Conservation (phyloP, 305 asterid genomes). For the Euphrasia arctica region DNA sequence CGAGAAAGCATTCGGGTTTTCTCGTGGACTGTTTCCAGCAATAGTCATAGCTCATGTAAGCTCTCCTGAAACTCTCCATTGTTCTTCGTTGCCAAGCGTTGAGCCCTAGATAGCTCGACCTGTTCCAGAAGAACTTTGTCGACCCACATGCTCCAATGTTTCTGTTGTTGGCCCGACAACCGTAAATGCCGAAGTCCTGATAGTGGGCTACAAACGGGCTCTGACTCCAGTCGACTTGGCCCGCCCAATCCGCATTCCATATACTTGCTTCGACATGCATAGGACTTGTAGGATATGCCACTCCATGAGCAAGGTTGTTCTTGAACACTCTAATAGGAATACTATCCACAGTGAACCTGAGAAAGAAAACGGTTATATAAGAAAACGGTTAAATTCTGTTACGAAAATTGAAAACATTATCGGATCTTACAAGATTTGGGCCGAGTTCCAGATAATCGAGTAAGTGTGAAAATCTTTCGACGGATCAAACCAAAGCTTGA, state of each 20-base stretch:
- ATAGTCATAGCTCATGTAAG: conserved; percentile 40
- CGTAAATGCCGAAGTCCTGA: conserved; percentile 31
- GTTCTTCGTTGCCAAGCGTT: conserved; percentile 12
- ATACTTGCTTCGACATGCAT: conserved; percentile 48
- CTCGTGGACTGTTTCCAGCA: conserved; percentile 26
- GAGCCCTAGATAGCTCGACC: conserved; percentile 21
- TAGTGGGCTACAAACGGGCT: conserved; percentile 40
- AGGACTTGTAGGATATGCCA: conserved; percentile 27
- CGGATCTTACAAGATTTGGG: conserved; percentile 37
- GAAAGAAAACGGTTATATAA: background rate
- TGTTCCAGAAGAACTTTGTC: conserved; percentile 29
- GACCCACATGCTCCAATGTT: conserved; percentile 18
- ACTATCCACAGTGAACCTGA: conserved; percentile 37
- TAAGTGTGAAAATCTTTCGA: conserved; percentile 47
- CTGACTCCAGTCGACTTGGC: conserved; percentile 36
- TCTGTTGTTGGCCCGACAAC: conserved; percentile 19
- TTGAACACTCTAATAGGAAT: conserved; percentile 45
- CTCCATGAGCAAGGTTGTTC: conserved; percentile 33
- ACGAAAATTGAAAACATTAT: background rate
- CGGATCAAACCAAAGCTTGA: conserved; percentile 58
- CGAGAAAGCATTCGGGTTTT: conserved; percentile 37
- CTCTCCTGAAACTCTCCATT: conserved; percentile 18
- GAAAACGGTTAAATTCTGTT: background rate
- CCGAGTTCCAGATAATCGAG: conserved; percentile 44
- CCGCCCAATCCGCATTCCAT: conserved; percentile 47